Evolutionary conservation across 345 rosid species (phyloP), one percentile per base, ranked within the genome.

Genomic region (Nasturtium officinale): DNA sequence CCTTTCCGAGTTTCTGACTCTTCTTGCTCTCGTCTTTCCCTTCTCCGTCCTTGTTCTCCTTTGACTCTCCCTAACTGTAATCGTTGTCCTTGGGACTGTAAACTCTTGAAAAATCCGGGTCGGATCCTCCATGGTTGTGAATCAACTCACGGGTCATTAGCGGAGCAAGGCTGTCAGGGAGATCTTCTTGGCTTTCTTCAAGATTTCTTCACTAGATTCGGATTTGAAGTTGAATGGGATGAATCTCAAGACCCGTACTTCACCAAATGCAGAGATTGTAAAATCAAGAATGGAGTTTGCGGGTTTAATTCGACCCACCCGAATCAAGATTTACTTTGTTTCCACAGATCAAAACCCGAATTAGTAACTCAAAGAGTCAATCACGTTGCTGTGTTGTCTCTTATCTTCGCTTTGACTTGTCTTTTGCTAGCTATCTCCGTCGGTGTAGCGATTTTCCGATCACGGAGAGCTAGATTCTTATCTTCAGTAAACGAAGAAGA

Each of bases 301-400:
- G 98, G 96, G 35, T 94, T 82, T 79, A 84, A 94, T 58, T 81
- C 85, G 7, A 82, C 89, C 2, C 86, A 87, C 75, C 92, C 92
- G 54, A 23, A 72, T 7, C 80, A 78, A 64, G 63, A 42, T 0
- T 94, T 94, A 70, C 5, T 87, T 43, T 94, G 97, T 60, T 82
- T 83, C 21, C 29, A 7, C n/a, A 70, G 18, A n/a, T 42, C 86
- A 42, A 70, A 78, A 74, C 45, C 90, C 25, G 65, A 74, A 11
- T 30, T 83, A 9, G 72, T 79, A 15, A 40, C 51, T 0, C 81
- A 67, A 46, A 75, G 81, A 67, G 60, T 73, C 15, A 50, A 78
- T 33, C 82, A 82, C n/a, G 53, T 88, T 6, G 88, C 82, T 1
- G 75, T 87, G 4, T 63, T 87, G 52, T 83, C 85, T 40, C 79